Evolutionary conservation across 306 rosid genomes (phyloP), one percentile per base, ranked within the genome.

Genomic region (Ceratonia siliqua): DNA sequence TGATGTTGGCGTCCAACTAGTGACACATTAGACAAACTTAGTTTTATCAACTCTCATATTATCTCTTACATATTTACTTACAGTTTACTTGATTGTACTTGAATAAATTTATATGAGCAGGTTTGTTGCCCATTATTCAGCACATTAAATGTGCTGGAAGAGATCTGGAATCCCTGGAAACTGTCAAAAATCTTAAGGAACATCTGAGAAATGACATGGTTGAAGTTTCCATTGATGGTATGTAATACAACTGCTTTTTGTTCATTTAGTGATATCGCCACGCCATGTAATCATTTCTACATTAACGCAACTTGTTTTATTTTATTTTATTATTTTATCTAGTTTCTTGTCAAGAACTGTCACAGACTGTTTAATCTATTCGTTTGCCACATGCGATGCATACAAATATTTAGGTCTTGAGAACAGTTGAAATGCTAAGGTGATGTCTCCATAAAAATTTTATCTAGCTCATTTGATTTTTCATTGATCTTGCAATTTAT

Each of bases 191-290:
- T 46, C 74, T 83, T 74, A 77, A 71, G 83, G 86, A 76, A 68
- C 74, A 81, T 75, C 56, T 52, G 78, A 87, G 83, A 73, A 77
- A 79, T 58, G 68, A 70, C 63, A 65, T 67, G 69, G 49, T 91
- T 79, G 97, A 91, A 86, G 96, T 87, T 81, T 81, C 74, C 14
- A 49, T 88, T 41, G 89, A 82, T 72, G 92, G 98, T 91, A 87
- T 30, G 88, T 53, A 52, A 69, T 62, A 12, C 61, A 38, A 39
- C 43, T 66, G 27, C 48, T 75, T 27, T 72, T 39, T 78, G 67
- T 79, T 39, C 69, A 42, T 70, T 76, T 53, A 25, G 43, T 50
- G 42, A 41, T 41, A 62, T 69, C 54, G n/a, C 32, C 53, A 30
- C 54, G n/a, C 32, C 53, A 30, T 63, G 8, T 46, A 25, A 8